These are phyloP conservation scores for Solanum appendiculatum DNA, from an alignment of 257 asterid genomes.

Conservation along the genomic window DNA sequence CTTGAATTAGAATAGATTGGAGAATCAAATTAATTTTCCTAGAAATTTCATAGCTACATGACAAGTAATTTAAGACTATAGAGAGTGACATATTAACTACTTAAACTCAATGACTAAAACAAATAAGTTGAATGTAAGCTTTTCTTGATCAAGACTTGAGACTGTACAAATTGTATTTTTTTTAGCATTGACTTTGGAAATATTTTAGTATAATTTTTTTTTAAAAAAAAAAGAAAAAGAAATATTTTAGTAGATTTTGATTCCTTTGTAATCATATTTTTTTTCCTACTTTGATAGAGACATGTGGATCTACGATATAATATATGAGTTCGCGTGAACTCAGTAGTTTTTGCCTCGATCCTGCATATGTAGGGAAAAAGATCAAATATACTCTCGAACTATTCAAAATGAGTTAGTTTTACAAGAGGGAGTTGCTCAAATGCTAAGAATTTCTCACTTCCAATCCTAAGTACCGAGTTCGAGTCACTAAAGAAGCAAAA, in stretches of 20 bases:
- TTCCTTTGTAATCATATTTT: not conserved
- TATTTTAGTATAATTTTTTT: too few relatives aligned
- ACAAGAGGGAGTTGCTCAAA: too few relatives aligned
- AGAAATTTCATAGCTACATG: not conserved
- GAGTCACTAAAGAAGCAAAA: too few relatives aligned
- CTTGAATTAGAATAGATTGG: not conserved
- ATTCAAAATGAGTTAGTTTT: too few relatives aligned
- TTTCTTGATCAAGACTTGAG: not conserved
- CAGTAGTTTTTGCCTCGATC: not conserved
- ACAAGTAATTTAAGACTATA: not conserved
- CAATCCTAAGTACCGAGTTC: too few relatives aligned
- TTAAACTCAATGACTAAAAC: not conserved
- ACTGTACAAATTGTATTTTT: not conserved
- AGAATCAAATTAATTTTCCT: not conserved
- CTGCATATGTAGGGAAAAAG: too few relatives aligned
- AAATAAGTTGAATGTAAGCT: not conserved
- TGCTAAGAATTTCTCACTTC: too few relatives aligned
- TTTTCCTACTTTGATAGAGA: not conserved
- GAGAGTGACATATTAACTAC: not conserved
- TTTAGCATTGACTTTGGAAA: not conserved
- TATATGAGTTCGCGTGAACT: not conserved
- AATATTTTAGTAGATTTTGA: not conserved
- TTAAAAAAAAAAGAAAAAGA: too few relatives aligned
- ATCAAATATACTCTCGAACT: too few relatives aligned
- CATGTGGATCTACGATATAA: not conserved